A percentile compares a stretch with the other conserved stretches of the same genome.
Conservation (phyloP, 2,329 filamentous ascomycete species). For the Onygena corvina region DNA sequence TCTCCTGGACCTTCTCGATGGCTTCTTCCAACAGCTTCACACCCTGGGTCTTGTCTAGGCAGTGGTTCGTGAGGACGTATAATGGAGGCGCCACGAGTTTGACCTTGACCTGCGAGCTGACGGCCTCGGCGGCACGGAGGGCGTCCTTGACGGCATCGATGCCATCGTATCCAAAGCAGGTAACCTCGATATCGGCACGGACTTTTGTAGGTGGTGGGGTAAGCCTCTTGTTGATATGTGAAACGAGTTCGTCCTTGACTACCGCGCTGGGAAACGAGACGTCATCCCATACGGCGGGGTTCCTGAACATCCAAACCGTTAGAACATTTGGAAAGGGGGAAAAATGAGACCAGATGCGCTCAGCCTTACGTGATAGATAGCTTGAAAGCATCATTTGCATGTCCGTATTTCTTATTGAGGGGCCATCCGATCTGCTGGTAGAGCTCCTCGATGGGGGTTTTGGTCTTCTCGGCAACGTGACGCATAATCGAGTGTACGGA, state of each 20-base stretch:
- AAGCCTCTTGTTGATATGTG: constrained; percentile 92
- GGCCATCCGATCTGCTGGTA: constrained; percentile 96
- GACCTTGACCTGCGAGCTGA: constrained; percentile 96
- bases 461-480: constrained; percentile 94
- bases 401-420: constrained; percentile 92
- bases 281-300: constrained; percentile 91
- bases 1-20: constrained; percentile 72
- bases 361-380: constrained; percentile 77
- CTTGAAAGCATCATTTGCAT: constrained; percentile 96
- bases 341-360: not conserved
- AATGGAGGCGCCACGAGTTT: constrained; percentile 95
- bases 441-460: constrained; percentile 81
- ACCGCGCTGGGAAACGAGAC: constrained; percentile 76
- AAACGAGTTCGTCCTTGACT: constrained; percentile 78
- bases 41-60: constrained; percentile 79
- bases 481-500: constrained; percentile 98
- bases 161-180: constrained; percentile 89
- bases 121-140: constrained; percentile 77
- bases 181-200: constrained; percentile 92
- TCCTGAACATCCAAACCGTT: constrained; percentile 40
- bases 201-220: constrained; percentile 99
- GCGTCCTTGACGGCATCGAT: constrained; percentile 97
- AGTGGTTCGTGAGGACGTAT: constrained; percentile 91
- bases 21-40: constrained; percentile 78
- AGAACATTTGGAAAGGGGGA: constrained; percentile 4